These are phyloP conservation scores for Colletotrichum sp. DNA, from an alignment of 2,329 filamentous ascomycete genomes.

Conservation along the genomic window DNA sequence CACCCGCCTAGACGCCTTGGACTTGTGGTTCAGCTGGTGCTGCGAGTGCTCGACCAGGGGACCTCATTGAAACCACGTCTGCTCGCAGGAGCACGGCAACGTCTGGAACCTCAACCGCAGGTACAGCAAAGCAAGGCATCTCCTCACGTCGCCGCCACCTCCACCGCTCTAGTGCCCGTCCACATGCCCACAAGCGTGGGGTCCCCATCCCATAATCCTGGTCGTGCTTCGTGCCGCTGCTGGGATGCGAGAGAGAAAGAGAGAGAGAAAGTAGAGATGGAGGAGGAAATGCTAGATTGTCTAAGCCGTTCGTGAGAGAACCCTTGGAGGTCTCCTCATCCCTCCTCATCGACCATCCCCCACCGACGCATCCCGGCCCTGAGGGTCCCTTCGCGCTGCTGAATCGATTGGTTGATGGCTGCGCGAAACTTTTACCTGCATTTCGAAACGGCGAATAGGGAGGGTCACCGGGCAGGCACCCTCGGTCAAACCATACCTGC, in stretches of 20 bases:
- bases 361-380: conserved; percentile 2
- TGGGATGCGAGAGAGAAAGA: not conserved
- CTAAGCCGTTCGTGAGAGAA: conserved; percentile 10
- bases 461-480: not conserved
- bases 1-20: not conserved
- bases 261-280: not conserved
- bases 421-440: conserved; percentile 12
- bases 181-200: not conserved
- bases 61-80: conserved; percentile 13
- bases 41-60: conserved; percentile 13
- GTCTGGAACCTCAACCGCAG: not conserved
- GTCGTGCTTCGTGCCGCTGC: not conserved
- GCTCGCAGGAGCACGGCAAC: conserved; percentile 4
- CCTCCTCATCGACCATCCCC: not conserved
- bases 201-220: not conserved
- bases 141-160: not conserved
- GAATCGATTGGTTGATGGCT: conserved; percentile 9
- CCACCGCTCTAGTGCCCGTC: not conserved
- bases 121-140: not conserved
- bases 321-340: conserved; percentile 2
- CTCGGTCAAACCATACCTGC: not conserved
- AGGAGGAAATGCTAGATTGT: not conserved
- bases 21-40: not conserved
- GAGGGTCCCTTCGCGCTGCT: conserved; percentile 5
- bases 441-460: conserved; percentile 16